Percentiles rank a stretch among this genome's conserved stretches.
These are phyloP conservation scores for Papiliotrema flavescens DNA, from an alignment of 1,284 basidiomycete species.

Conservation along the genomic window DNA sequence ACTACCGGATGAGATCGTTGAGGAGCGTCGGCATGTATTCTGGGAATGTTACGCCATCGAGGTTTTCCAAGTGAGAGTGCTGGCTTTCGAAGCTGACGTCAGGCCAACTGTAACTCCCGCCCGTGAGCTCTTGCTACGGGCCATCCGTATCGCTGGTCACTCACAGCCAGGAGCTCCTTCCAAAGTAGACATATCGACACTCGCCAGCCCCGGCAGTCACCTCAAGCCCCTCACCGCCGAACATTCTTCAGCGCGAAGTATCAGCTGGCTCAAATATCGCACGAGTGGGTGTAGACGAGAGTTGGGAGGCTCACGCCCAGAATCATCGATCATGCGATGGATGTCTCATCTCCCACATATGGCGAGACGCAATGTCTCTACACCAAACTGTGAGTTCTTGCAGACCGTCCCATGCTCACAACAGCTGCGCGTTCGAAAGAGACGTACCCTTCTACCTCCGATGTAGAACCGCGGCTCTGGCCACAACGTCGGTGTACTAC, in stretches of 20 bases:
- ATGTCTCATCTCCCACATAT: not conserved
- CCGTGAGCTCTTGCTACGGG: not conserved
- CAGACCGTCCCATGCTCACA: not conserved
- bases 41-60: constrained; percentile 27
- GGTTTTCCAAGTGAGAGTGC: constrained; percentile 13
- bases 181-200: not conserved
- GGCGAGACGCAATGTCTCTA: constrained; percentile 18
- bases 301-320: not conserved
- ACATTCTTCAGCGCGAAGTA: not conserved
- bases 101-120: not conserved
- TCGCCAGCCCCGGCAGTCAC: not conserved
- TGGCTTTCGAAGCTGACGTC: not conserved
- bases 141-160: constrained; percentile 12
- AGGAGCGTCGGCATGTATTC: constrained; percentile 28
- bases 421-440: constrained; percentile 23
- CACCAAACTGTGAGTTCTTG: constrained; percentile 12
- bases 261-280: not conserved
- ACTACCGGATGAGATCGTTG: constrained; percentile 13
- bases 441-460: constrained; percentile 24
- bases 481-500: constrained; percentile 20
- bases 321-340: not conserved
- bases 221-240: too few relatives aligned
- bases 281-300: not conserved
- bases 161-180: constrained; percentile 5
- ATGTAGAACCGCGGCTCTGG: constrained; percentile 22